Evolutionary conservation across 202 grass and related monocot genomes (phyloP).

Genomic region (Cymbopogon flexuosus): DNA sequence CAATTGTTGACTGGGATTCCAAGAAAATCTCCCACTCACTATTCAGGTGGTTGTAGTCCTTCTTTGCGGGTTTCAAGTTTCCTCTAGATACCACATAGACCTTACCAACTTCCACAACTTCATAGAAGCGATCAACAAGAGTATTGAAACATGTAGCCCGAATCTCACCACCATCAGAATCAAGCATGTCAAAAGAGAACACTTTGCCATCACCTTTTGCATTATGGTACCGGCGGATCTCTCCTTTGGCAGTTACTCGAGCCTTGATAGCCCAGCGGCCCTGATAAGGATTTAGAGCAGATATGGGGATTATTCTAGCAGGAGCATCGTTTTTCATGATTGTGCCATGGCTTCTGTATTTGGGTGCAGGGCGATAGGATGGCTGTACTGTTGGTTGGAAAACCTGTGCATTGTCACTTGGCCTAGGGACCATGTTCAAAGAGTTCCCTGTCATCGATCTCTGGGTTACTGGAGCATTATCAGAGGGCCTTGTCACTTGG

Average conservation of each 20-base stretch:
- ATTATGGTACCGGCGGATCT: constrained; percentile 85
- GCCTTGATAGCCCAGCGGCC: constrained; percentile 91
- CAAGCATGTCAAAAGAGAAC: constrained; percentile 92
- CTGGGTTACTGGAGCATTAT: constrained; percentile 45
- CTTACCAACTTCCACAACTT: constrained; percentile 81
- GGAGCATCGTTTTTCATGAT: constrained; percentile 93
- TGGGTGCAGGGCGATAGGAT: constrained; percentile 67
- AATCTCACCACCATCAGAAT: constrained; percentile 88
- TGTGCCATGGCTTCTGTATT: constrained; percentile 67
- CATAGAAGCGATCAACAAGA: constrained; percentile 75
- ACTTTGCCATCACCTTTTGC: constrained; percentile 93
- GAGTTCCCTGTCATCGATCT: constrained; percentile 26
- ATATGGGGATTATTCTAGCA: constrained; percentile 81
- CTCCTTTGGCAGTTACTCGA: constrained; percentile 86
- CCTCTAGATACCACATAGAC: constrained; percentile 88
- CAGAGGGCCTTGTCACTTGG: constrained; percentile 24
- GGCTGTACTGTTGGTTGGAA: constrained; percentile 63
- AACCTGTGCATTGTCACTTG: constrained; percentile 30
- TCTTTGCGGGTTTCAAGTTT: constrained; percentile 73
- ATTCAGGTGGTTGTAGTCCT: constrained; percentile 85
- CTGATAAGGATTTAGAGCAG: constrained; percentile 82
- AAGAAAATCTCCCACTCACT: constrained; percentile 92
- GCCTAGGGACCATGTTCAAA: constrained; percentile 36
- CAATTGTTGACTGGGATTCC: constrained; percentile 66
- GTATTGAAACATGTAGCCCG: constrained; percentile 79